Evolutionary conservation across 192 early-diverging fungal genomes (phyloP), one percentile per base, ranked within the genome.

Genomic region (Lunasporangiospora selenospora): DNA sequence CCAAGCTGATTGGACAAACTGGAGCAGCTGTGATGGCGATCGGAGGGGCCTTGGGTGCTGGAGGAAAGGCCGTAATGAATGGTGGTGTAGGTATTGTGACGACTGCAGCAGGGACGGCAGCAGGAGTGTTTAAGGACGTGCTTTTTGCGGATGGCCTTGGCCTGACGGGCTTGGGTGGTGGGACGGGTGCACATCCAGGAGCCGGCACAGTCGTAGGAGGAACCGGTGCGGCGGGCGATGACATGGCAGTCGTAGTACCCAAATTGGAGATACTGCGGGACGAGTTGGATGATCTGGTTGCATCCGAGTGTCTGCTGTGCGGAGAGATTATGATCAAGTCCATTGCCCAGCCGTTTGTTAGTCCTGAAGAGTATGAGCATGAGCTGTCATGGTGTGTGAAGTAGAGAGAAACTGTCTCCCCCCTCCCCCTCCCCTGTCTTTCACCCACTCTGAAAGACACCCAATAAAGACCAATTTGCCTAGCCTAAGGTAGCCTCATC

Each of bases 251-350:
- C 10, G 56, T 80, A 12, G 65, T 83, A 7, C 76, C 80, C 3
- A 62, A 65, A 46, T 50, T 79, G 3, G 85, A 83, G 43, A 67
- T 81, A 46, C 57, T 83, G 34, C 33, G 77, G 33, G 80, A 81
- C 30, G 80, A 81, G 37, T 27, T 81, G 32, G 80, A 81, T 39
- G 80, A 75, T 59, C 52, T 78, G 27, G 76, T 78, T 18, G 80
- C 76, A 11, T 76, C 82, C 16, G 96, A 99, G 75, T 99, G 98
- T 78, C 78, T 92, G 19, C 69, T 98, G n/a, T 99, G 98, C 45
- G 95, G 97, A 12, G 98, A 99, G 58, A 69, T 90, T 19, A 98
- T 98, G 90, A 96, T 99, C 58, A 90, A 89, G 54, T 87, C 89
- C 10, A 88, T 97, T 27, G 91, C 91, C 38, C 80, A 87, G 51